Percentiles rank a stretch among this genome's conserved stretches.
phyloP scores from a whole-genome alignment of 768 basidiomycete species.

The Porphyrellus cyaneotinctus region DNA sequence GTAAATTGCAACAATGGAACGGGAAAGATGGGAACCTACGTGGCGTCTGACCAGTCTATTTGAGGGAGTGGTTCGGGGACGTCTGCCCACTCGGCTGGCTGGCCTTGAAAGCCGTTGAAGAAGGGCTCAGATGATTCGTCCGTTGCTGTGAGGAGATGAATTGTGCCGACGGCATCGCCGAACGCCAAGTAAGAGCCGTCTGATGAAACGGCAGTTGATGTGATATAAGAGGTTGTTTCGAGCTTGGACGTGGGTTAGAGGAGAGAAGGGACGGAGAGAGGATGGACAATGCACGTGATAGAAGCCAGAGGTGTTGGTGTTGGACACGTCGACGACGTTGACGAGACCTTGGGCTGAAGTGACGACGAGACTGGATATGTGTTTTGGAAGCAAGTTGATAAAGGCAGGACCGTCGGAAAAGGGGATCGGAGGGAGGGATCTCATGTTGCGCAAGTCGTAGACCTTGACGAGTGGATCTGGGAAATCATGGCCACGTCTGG shows the following conservation, averaged over 20 bases:
- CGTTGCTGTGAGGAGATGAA: conserved; percentile 79
- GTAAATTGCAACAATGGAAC: neutral
- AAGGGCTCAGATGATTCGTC: conserved; percentile 55
- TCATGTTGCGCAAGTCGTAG: conserved; percentile 83
- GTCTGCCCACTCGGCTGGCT: conserved; percentile 83
- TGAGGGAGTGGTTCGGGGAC: conserved; percentile 60
- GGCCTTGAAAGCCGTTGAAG: conserved; percentile 88
- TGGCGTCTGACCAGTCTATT: conserved; percentile 78
- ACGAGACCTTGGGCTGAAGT: conserved; percentile 80
- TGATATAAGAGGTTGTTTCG: conserved; percentile 71
- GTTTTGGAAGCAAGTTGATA: conserved; percentile 73
- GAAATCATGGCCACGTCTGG: conserved; percentile 80
- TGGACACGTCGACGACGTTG: conserved; percentile 78
- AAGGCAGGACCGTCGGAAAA: conserved; percentile 87
- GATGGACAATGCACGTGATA: conserved; percentile 56
- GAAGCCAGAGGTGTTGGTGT: conserved; percentile 66
- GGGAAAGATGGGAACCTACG: conserved; percentile 45
- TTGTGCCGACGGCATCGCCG: conserved; percentile 79
- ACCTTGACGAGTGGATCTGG: conserved; percentile 92
- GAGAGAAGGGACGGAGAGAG: neutral
- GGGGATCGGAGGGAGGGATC: conserved; percentile 77
- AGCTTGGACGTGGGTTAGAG: conserved; percentile 40
- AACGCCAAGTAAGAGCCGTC: conserved; percentile 91
- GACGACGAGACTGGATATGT: conserved; percentile 68
- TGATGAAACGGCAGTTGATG: conserved; percentile 75